phyloP scores from a whole-genome alignment of 1,284 basidiomycete genomes.

The Flammula alnicola region DNA sequence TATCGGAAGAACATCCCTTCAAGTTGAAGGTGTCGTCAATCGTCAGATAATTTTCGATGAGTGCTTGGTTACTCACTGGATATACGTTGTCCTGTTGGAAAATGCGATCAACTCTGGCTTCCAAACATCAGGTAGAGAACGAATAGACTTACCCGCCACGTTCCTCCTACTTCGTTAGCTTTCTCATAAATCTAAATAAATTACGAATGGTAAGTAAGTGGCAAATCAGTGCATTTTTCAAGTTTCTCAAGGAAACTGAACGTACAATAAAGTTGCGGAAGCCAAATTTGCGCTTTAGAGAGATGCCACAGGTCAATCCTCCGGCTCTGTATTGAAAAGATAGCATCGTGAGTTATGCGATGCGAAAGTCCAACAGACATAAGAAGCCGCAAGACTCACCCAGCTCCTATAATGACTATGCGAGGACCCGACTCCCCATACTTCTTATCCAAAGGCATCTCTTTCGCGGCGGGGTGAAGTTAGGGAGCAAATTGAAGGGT shows the following conservation, averaged over 20 bases:
- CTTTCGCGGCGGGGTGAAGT: no score
- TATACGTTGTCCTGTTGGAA: conserved; percentile 35
- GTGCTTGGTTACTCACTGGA: conserved; percentile 27
- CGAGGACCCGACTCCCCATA: conserved; percentile 22
- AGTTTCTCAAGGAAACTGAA: conserved; percentile 9
- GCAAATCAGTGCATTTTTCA: no score
- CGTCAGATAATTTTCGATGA: conserved; percentile 16
- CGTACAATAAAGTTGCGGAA: conserved; percentile 37
- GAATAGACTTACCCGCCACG: conserved; percentile 38
- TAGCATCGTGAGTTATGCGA: background rate
- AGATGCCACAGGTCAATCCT: conserved; percentile 37
- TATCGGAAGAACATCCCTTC: conserved; percentile 39
- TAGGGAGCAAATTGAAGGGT: no score
- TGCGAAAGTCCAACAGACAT: conserved; percentile 20
- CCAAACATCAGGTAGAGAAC: background rate
- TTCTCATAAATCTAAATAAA: conserved; percentile 40
- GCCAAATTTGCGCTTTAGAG: conserved; percentile 35
- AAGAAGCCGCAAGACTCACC: conserved; percentile 30
- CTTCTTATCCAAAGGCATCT: no score
- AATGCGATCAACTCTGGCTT: background rate
- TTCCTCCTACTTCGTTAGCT: conserved; percentile 38
- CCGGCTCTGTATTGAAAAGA: conserved; percentile 23
- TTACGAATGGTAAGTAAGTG: background rate
- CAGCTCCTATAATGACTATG: conserved; percentile 43
- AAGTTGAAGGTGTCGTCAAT: background rate